phyloP scores from a whole-genome alignment of 148 eudicot species.

The Linanthus parryae region DNA sequence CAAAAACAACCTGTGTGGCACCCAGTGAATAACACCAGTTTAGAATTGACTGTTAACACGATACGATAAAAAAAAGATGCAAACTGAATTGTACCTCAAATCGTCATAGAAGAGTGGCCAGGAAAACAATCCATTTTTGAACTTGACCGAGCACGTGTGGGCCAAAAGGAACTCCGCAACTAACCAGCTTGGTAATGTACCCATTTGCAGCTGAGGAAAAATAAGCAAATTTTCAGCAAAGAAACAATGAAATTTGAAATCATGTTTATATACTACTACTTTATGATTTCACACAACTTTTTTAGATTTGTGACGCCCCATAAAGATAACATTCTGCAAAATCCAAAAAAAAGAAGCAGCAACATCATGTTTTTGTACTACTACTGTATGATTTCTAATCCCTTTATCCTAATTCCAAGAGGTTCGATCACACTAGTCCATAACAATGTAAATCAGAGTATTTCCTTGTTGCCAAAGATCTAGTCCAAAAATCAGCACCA shows the following conservation, averaged over 20 bases:
- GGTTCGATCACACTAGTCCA: too few species aligned
- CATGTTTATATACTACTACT: too few species aligned
- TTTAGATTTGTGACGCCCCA: too few species aligned
- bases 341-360: too few species aligned
- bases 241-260: background rate
- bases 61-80: background rate
- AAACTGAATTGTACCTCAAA: constrained; percentile 62
- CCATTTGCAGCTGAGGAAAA: constrained; percentile 86
- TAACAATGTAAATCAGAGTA: too few species aligned
- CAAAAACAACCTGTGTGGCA: constrained; percentile 67
- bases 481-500: too few species aligned
- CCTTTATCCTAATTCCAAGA: too few species aligned
- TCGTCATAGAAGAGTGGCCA: constrained; percentile 92
- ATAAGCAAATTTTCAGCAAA: background rate
- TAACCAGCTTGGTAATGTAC: constrained; percentile 81
- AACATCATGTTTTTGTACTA: too few species aligned
- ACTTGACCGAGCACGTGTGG: constrained; percentile 98
- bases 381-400: too few species aligned
- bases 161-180: constrained; percentile 98
- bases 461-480: too few species aligned
- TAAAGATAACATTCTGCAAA: too few species aligned
- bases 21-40: background rate
- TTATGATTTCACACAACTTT: too few species aligned
- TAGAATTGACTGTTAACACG: background rate
- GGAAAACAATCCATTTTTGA: constrained; percentile 95